Evolutionary conservation across 768 basidiomycete genomes (phyloP).

Genomic region (Kondoa malvinella): DNA sequence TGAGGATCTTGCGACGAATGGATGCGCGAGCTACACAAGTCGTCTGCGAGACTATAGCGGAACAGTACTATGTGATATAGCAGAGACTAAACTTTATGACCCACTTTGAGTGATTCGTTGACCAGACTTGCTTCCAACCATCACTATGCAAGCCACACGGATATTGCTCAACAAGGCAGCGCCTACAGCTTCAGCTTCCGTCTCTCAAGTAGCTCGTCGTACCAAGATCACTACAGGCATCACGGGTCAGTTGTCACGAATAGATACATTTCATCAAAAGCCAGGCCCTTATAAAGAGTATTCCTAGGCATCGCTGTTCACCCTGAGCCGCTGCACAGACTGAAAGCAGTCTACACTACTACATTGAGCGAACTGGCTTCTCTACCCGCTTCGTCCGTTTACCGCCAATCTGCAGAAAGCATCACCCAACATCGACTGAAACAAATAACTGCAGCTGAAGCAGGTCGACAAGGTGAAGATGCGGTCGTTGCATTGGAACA

Average conservation of each 20-base stretch:
- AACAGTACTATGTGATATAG: too few relatives aligned
- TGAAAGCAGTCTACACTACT: slow-evolving; percentile 54
- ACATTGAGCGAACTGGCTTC: slow-evolving; percentile 50
- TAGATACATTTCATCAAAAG: slow-evolving; percentile 36
- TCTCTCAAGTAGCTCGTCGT: not conserved
- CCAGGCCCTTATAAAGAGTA: slow-evolving; percentile 63
- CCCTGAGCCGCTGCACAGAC: slow-evolving; percentile 62
- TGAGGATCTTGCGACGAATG: too few relatives aligned
- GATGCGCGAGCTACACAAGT: too few relatives aligned
- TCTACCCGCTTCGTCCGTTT: slow-evolving; percentile 63
- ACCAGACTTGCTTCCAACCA: too few relatives aligned
- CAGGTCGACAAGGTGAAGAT: slow-evolving; percentile 41
- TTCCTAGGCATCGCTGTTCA: slow-evolving; percentile 69
- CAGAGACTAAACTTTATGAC: too few relatives aligned
- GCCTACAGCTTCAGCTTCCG: not conserved
- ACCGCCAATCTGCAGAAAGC: slow-evolving; percentile 73
- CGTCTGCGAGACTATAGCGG: too few relatives aligned
- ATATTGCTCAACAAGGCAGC: not conserved
- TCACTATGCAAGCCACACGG: not conserved
- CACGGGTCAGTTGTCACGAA: not conserved
- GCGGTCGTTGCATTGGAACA: slow-evolving; percentile 45
- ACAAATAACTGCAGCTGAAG: slow-evolving; percentile 38
- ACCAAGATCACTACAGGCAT: not conserved
- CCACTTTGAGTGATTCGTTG: too few relatives aligned
- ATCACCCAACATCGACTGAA: slow-evolving; percentile 59